These are phyloP conservation scores for Cytospora leucostoma DNA, from an alignment of 2,329 filamentous ascomycete genomes.

Conservation along the genomic window DNA sequence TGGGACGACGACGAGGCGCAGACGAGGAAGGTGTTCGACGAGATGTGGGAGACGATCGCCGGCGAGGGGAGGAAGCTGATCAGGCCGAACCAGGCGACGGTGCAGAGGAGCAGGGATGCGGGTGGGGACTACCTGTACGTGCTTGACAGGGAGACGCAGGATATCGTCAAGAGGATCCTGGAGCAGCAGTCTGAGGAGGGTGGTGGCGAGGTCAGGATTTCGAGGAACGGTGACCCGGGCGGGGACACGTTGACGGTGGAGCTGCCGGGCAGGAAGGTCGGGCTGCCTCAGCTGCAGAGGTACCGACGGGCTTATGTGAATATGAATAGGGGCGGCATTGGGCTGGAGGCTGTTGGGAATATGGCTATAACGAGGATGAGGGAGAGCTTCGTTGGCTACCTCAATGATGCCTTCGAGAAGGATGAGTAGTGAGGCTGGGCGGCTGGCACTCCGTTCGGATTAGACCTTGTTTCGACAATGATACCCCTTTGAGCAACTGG, in stretches of 20 bases:
- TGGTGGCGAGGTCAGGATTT: conserved; percentile 57
- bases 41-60: conserved; percentile 74
- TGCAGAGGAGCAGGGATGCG: conserved; percentile 63
- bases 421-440: conserved; percentile 44
- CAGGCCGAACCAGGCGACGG: conserved; percentile 73
- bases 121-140: conserved; percentile 76
- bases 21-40: conserved; percentile 56
- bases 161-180: conserved; percentile 69
- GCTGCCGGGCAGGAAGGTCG: conserved; percentile 66
- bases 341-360: conserved; percentile 55
- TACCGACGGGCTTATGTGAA: conserved; percentile 75
- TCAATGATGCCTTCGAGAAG: conserved; percentile 66
- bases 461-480: conserved; percentile 18
- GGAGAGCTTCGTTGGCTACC: conserved; percentile 65
- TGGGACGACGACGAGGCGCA: conserved; percentile 73
- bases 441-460: background rate
- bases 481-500: conserved; percentile 18
- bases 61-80: conserved; percentile 65
- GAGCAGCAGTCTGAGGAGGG: conserved; percentile 70
- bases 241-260: conserved; percentile 59
- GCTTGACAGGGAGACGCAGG: conserved; percentile 76
- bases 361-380: conserved; percentile 57
- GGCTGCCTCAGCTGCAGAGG: conserved; percentile 75
- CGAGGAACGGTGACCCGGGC: conserved; percentile 35
- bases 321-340: conserved; percentile 72